A percentile compares a stretch with the other conserved stretches of the same genome.
phyloP scores from a whole-genome alignment of 129 eudicot species.

The Centaurea solstitialis region DNA sequence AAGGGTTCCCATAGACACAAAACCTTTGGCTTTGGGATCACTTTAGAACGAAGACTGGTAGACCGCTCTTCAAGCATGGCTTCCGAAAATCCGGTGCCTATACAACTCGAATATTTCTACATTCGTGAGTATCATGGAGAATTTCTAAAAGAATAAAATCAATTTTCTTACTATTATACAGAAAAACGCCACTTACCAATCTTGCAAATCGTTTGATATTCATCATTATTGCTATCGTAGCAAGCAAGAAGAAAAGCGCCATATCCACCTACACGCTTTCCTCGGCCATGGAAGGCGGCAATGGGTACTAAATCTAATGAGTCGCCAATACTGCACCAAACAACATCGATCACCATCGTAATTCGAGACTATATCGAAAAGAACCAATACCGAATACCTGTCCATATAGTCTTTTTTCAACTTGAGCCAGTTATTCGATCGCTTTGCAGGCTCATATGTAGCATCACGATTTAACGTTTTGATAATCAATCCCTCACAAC shows the following conservation, averaged over 20 bases:
- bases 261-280: slow-evolving; percentile 88
- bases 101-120: slow-evolving; percentile 2
- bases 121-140: not conserved
- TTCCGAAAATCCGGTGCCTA: slow-evolving; percentile 96
- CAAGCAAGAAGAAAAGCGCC: slow-evolving; percentile 98
- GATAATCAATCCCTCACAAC: slow-evolving; percentile 91
- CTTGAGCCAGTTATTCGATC: slow-evolving; percentile 93
- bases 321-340: slow-evolving; percentile 79
- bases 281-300: slow-evolving; percentile 92
- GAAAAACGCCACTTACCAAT: slow-evolving; percentile 52
- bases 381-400: slow-evolving; percentile 42
- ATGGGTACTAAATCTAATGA: slow-evolving; percentile 93
- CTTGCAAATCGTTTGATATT: slow-evolving; percentile 92
- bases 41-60: slow-evolving; percentile 83
- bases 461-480: slow-evolving; percentile 84
- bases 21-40: slow-evolving; percentile 88
- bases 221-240: slow-evolving; percentile 78
- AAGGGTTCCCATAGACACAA: not conserved
- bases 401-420: slow-evolving; percentile 95
- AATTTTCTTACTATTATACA: not conserved
- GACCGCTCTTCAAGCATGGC: slow-evolving; percentile 81
- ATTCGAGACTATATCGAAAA: not conserved
- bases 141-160: not conserved
- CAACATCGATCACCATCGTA: not conserved
- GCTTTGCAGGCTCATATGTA: slow-evolving; percentile 91